phyloP scores from a whole-genome alignment of 768 basidiomycete genomes.

The Neoboletus subvelutipes region DNA sequence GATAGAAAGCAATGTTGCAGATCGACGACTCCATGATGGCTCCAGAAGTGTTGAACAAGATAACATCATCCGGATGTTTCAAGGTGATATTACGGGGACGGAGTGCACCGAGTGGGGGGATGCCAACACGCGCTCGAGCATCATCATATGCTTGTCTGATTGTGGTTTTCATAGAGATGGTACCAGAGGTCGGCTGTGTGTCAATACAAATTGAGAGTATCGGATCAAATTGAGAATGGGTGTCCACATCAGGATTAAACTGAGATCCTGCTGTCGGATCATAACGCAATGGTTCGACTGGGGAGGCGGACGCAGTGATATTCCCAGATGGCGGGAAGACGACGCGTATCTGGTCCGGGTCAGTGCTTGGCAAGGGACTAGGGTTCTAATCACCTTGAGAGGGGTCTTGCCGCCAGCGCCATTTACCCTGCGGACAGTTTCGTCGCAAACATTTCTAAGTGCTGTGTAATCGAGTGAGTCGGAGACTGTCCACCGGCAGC shows the following conservation, averaged over 20 bases:
- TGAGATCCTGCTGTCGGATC: slow-evolving; percentile 42
- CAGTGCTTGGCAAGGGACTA: neutral
- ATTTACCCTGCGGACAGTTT: slow-evolving; percentile 37
- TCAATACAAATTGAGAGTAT: slow-evolving; percentile 56
- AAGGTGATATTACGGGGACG: neutral
- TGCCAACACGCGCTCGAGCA: slow-evolving; percentile 57
- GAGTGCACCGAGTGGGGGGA: slow-evolving; percentile 34
- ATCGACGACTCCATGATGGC: slow-evolving; percentile 66
- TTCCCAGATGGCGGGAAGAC: slow-evolving; percentile 41
- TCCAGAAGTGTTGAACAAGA: slow-evolving; percentile 55
- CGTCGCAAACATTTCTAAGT: slow-evolving; percentile 46
- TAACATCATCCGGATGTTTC: slow-evolving; percentile 49
- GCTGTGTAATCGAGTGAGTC: slow-evolving; percentile 36
- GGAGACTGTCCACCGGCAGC: slow-evolving; percentile 50
- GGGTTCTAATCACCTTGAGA: slow-evolving; percentile 24
- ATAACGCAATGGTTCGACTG: slow-evolving; percentile 31
- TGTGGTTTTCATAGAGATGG: slow-evolving; percentile 69
- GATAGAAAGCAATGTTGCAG: slow-evolving; percentile 69
- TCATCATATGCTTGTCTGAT: slow-evolving; percentile 55
- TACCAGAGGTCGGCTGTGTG: slow-evolving; percentile 48
- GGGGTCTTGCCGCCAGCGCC: slow-evolving; percentile 4
- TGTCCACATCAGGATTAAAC: slow-evolving; percentile 36
- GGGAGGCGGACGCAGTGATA: slow-evolving; percentile 36
- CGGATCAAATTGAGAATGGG: slow-evolving; percentile 28
- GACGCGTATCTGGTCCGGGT: slow-evolving; percentile 50